Base-by-base conservation (phyloP, 2,329 filamentous ascomycete species). In the Penicillium sclerotiorum region DNA sequence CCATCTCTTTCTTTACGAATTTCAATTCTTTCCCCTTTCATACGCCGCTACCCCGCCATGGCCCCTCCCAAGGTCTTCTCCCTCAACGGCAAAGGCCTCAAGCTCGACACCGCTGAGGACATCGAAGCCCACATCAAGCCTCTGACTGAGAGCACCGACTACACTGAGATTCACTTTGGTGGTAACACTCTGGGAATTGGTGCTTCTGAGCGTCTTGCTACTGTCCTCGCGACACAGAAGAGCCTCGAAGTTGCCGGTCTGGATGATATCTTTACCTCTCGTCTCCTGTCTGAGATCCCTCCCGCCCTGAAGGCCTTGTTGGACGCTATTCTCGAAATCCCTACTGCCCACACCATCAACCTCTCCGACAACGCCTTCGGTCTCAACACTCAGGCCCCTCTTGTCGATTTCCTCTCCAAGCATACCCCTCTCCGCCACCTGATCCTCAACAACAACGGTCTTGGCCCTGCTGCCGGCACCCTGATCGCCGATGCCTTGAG, bases 351-450 rank as follows among this genome's bases (percentile, higher is more conserved):
- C 71, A 96, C 92, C 23, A 83, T 99, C 74, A 95, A 97, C 73
- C 82, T 99, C 33, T 96, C 93, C 74, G 94, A 99, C 75, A 99
- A 99, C 73, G 94, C 94, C 38, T 99, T 99, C 66, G 94, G 94
- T 49, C 84, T 96, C 54, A 96, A 96, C 75, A 96, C 90, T 13
- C 89, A 95, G 71, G 91, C 90, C 28, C 94, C 93, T 8, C 84
- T 99, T 41, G 89, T 96, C 60, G 89, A 89, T 52, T 99, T 99
- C 77, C 84, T 99, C 55, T 86, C 89, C 47, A 82, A 86, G 50
- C 93, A 97, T 74, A 84, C 89, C 3, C 93, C 94, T 2, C 85
- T 99, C 35, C 91, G 92, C 73, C 92, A 96, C 73, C 84, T 99
- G 22, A 90, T 95, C 73, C 85, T 99, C 50, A 97, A 97, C 80